Evolutionary conservation across 2,329 filamentous ascomycete genomes (phyloP), one percentile per base, ranked within the genome.

Genomic region (Aspergillus sp.): DNA sequence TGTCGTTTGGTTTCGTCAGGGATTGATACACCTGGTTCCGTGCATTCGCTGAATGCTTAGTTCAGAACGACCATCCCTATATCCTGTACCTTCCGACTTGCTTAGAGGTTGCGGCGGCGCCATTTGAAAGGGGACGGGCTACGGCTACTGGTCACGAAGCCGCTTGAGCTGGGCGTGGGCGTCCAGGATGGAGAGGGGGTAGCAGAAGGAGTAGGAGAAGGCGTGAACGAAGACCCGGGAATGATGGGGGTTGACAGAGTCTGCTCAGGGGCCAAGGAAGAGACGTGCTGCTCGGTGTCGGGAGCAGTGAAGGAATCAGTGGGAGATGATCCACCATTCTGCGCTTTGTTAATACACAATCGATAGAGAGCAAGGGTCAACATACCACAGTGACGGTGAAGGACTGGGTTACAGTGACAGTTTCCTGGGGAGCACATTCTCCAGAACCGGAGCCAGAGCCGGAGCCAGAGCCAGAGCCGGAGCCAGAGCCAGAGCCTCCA

Each of bases 321-420:
- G 17, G 52, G 53, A 45, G 55, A 40, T 4, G 62, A 46, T 17
- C 44, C 56, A 37, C 55, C 53, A 57, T 58, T 64, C 58, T 60
- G 45, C n/a, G n/a, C 30, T 8, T 30, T 37, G 12, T 55, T 46
- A 57, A 47, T 57, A 44, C 20, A 45, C 20, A 4, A 12, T 27
- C 17, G 41, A 33, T 30, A 20, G 39, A 17, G 19, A 34, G 20
- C 24, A 33, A n/a, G 15, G 39, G 41, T 49, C 19, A 40, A 68
- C 70, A 48, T 71, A 74, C 71, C 61, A 70, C 69, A 60, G 70
- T 74, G 58, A 75, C 70, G 37, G 72, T 73, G 50, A 47, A 54
- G 20, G 51, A 54, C 33, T 70, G 64, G 13, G 67, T 70, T 34
- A 67, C 67, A 27, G 71, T 75, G 37, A 73, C 68, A n/a, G 64